Conservation (phyloP, 352 stramenopile species). For the Phytopythium aichiense region DNA sequence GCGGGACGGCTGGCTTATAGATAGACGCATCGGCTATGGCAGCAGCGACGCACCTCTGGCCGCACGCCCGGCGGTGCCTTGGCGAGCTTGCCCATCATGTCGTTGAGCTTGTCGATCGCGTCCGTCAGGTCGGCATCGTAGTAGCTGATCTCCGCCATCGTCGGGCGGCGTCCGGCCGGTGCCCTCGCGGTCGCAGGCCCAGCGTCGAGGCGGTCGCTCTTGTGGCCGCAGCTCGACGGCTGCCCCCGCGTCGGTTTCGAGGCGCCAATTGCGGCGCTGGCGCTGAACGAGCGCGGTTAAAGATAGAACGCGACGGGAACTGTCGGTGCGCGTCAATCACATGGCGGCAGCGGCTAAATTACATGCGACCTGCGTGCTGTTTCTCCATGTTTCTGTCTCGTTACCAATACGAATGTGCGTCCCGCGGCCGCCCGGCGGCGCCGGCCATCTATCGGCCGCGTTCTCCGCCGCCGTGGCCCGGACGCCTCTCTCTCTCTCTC, state of each 20-base stretch:
- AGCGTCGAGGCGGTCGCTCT: background rate
- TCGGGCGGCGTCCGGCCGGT: too few species aligned
- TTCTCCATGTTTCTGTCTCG: constrained; percentile 5
- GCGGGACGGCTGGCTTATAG: background rate
- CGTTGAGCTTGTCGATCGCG: constrained; percentile 79
- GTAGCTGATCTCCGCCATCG: constrained; percentile 86
- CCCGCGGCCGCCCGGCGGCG: background rate
- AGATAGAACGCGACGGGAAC: constrained; percentile 2
- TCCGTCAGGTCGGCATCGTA: constrained; percentile 84
- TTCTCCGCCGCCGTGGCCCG: too few species aligned
- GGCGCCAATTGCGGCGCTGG: background rate
- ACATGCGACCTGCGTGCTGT: background rate
- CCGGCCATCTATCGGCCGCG: background rate
- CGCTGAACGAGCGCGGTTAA: background rate
- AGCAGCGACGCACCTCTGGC: constrained; percentile 41
- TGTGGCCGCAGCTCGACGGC: background rate
- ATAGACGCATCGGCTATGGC: background rate
- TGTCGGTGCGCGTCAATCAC: background rate
- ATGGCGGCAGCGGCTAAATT: constrained; percentile 1
- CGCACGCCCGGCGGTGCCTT: constrained; percentile 71
- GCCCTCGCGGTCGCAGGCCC: too few species aligned
- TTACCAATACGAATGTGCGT: background rate
- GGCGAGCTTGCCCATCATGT: constrained; percentile 79
- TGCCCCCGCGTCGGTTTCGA: background rate
- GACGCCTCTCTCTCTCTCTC: background rate